Conservation (phyloP, 148 eudicot genomes). For the Simmondsia chinensis region DNA sequence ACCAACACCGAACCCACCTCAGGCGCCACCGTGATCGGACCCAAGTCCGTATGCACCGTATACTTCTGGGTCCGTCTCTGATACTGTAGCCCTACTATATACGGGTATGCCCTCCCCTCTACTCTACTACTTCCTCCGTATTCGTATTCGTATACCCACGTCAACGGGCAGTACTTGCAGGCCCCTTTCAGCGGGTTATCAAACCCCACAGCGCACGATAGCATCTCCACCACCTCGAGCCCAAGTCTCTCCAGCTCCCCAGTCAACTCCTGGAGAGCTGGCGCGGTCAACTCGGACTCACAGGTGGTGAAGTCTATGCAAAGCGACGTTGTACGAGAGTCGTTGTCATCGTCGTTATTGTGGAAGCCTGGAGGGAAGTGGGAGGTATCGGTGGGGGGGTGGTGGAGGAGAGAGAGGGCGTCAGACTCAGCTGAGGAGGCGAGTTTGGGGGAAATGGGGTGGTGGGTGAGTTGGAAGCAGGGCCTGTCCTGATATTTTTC, state of each 20-base stretch:
- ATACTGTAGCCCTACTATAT: conserved; percentile 59
- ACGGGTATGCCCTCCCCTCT: conserved; percentile 46
- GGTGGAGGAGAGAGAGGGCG: conserved; percentile 36
- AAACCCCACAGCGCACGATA: conserved; percentile 40
- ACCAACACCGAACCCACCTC: conserved; percentile 57
- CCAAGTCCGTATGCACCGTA: conserved; percentile 49
- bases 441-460: conserved; percentile 35
- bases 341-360: conserved; percentile 23
- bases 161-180: conserved; percentile 27
- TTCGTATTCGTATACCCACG: conserved; percentile 53
- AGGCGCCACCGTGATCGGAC: conserved; percentile 45
- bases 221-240: conserved; percentile 32
- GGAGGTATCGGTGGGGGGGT: conserved; percentile 17
- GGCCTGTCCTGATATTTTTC: no score
- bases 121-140: no score
- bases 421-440: conserved; percentile 51
- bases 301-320: conserved; percentile 32
- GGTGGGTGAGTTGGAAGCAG: conserved; percentile 64
- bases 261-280: conserved; percentile 36
- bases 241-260: conserved; percentile 57
- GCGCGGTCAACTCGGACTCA: conserved; percentile 19
- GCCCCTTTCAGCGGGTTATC: conserved; percentile 29
- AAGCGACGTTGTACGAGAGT: conserved; percentile 22
- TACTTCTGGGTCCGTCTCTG: conserved; percentile 30
- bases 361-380: conserved; percentile 47